Evolutionary conservation across 306 rosid species (phyloP).

Genomic region (Comarum palustre): DNA sequence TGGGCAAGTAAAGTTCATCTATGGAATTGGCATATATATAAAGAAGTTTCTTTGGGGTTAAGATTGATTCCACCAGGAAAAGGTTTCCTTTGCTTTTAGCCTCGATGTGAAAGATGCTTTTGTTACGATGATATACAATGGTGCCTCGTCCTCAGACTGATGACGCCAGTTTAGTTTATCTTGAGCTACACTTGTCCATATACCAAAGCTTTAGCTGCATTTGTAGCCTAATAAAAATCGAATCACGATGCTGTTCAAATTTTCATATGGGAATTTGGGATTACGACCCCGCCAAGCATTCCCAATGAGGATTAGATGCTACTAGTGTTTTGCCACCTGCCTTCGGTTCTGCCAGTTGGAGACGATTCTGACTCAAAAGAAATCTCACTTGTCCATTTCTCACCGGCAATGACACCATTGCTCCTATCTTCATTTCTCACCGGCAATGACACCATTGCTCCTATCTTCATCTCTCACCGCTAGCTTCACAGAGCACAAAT

Average conservation of each 20-base stretch:
- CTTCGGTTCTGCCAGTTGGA: slow-evolving; percentile 23
- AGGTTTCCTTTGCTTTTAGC: slow-evolving; percentile 17
- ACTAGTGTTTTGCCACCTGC: slow-evolving; percentile 23
- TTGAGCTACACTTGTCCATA: slow-evolving; percentile 21
- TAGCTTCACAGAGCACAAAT: background rate
- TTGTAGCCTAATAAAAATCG: background rate
- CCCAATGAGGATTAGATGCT: slow-evolving; percentile 21
- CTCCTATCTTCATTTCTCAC: too few species aligned
- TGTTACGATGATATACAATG: background rate
- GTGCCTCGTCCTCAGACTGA: background rate
- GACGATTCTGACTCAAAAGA: background rate
- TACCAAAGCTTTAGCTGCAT: background rate
- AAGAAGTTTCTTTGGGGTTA: slow-evolving; percentile 12
- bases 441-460: too few species aligned
- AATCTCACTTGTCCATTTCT: background rate
- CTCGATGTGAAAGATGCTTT: background rate
- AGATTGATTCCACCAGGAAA: slow-evolving; percentile 36
- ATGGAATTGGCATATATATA: slow-evolving; percentile 1
- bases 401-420: too few species aligned
- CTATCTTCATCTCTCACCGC: background rate
- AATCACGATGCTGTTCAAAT: background rate
- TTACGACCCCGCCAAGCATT: slow-evolving; percentile 6
- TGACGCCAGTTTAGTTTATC: background rate
- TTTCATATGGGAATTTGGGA: background rate
- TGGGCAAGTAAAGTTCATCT: slow-evolving; percentile 23